Conservation (phyloP, 2,329 filamentous ascomycete genomes). For the Huntiella abstrusa region DNA sequence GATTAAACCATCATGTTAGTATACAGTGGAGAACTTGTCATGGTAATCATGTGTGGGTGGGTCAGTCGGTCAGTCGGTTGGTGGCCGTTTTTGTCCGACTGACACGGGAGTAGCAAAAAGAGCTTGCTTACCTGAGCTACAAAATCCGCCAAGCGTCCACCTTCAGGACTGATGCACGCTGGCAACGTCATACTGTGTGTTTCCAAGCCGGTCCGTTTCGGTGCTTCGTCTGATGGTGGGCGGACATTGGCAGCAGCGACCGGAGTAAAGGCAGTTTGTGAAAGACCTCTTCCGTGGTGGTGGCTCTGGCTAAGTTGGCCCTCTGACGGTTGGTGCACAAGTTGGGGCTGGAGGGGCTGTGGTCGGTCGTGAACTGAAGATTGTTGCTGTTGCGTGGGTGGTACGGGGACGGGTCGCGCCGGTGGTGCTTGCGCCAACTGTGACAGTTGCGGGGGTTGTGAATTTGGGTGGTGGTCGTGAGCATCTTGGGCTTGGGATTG, state of each 20-base stretch:
- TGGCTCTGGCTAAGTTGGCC: not conserved
- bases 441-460: not conserved
- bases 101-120: not conserved
- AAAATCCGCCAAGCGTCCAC: conserved; percentile 64
- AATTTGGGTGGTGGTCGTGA: not conserved
- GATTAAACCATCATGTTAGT: not conserved
- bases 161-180: conserved; percentile 52
- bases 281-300: not conserved
- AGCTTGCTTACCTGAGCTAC: conserved; percentile 50
- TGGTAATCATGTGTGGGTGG: too few species aligned
- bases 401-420: not conserved
- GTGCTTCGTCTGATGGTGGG: conserved; percentile 1
- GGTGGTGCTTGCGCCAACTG: not conserved
- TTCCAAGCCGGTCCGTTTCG: conserved; percentile 23
- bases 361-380: not conserved
- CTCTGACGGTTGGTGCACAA: conserved; percentile 5
- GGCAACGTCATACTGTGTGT: conserved; percentile 52
- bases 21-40: too few species aligned
- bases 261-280: conserved; percentile 5
- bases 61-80: too few species aligned
- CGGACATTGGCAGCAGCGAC: not conserved
- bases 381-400: conserved; percentile 2
- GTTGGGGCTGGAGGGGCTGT: conserved; percentile 3
- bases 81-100: not conserved
- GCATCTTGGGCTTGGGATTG: not conserved